These are phyloP conservation scores for Annulohypoxylon moriforme DNA, from an alignment of 495 filamentous ascomycete species.

Conservation along the genomic window DNA sequence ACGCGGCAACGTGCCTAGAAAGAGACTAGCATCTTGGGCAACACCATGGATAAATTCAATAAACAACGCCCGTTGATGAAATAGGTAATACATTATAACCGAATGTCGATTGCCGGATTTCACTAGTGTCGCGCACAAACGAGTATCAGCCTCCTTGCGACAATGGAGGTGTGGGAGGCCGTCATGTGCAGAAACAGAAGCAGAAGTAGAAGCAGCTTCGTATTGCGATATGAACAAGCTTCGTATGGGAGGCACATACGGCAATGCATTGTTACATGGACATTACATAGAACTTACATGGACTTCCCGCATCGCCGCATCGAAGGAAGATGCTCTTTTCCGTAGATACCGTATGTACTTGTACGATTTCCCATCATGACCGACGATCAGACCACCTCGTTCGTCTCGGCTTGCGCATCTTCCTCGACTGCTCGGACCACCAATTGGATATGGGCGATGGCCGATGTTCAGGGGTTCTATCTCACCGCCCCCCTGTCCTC, in stretches of 20 bases:
- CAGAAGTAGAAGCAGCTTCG: not conserved
- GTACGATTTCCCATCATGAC: slow-evolving; percentile 21
- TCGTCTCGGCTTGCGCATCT: slow-evolving; percentile 31
- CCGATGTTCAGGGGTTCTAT: slow-evolving; percentile 38
- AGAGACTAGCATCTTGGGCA: slow-evolving; percentile 27
- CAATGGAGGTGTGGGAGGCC: slow-evolving; percentile 32
- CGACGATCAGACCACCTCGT: slow-evolving; percentile 42
- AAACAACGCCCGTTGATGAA: slow-evolving; percentile 9
- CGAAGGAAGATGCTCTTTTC: slow-evolving; percentile 13
- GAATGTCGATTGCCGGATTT: slow-evolving; percentile 21
- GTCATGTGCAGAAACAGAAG: slow-evolving; percentile 20
- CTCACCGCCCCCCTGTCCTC: slow-evolving; percentile 37
- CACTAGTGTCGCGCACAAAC: slow-evolving; percentile 37
- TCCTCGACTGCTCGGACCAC: slow-evolving; percentile 29
- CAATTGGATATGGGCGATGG: slow-evolving; percentile 29
- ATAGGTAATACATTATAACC: slow-evolving; percentile 21
- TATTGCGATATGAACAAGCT: slow-evolving; percentile 20
- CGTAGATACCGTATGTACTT: slow-evolving; percentile 1
- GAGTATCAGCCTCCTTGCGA: slow-evolving; percentile 34
- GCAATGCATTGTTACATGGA: slow-evolving; percentile 20
- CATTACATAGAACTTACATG: no score
- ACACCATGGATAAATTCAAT: slow-evolving; percentile 41
- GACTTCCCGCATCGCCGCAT: slow-evolving; percentile 24
- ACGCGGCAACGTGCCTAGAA: slow-evolving; percentile 29
- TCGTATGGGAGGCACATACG: slow-evolving; percentile 21